Evolutionary conservation across 257 asterid genomes (phyloP), one percentile per base, ranked within the genome.

Genomic region (Ocimum tenuiflorum): DNA sequence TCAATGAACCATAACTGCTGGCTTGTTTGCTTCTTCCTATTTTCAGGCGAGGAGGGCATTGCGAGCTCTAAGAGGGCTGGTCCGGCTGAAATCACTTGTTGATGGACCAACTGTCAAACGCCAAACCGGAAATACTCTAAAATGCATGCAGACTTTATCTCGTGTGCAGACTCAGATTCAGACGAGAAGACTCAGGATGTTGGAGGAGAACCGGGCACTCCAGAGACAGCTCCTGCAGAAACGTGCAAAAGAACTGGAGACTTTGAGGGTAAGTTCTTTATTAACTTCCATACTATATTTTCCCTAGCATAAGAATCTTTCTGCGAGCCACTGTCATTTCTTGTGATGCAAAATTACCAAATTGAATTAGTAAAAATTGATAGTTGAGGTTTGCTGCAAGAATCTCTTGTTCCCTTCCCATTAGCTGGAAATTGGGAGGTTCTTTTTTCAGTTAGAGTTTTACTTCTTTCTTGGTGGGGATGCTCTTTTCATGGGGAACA

Each of bases 131-230:
- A 90, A 79, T 62, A 77, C 99, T 56, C 78, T 94, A 49, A 90
- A 88, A 76, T 79, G 91, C 74, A 88, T 94, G 97, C 99, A 94
- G 64, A 77, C 86, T 46, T 58, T 90, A 51, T 86, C 91, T 17
- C 94, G 91, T 27, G 96, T 94, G 73, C 99, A 94, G 61, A 70
- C 97, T 64, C 97, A 88, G 87, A 83, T 94, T 80, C 87, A 82
- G 33, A 77, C 92, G 1, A 82, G 91, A 78, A 85, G 99, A 76
- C 72, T 86, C 68, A 78, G 88, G 64, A 88, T 94, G 94, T 76
- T 79, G 43, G 99, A 94, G 84, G 97, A 94, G 75, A 90, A 94
- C 69, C 81, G 79, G 23, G 90, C 95, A 24, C 97, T 89, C 27
- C 99, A 89, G 81, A 80, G 86, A 70, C 96, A 94, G 74, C 85